Percentiles rank a stretch among this genome's conserved stretches.
These are phyloP conservation scores for Exophiala sp. DNA, from an alignment of 2,329 filamentous ascomycete genomes.

Conservation along the genomic window DNA sequence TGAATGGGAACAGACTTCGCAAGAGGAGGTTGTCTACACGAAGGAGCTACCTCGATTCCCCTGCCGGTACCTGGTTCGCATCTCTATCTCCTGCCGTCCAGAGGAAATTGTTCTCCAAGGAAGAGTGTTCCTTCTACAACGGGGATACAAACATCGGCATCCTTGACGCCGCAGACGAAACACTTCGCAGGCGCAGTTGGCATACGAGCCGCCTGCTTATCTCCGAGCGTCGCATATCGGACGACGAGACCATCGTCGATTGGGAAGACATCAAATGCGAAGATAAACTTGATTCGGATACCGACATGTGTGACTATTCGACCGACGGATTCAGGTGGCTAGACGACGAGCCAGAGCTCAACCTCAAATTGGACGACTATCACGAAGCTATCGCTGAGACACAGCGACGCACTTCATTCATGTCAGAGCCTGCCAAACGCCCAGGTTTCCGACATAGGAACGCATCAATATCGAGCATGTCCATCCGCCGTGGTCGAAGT, in stretches of 20 bases:
- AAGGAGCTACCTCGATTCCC: slow-evolving; percentile 7
- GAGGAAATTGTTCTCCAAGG: slow-evolving; percentile 64
- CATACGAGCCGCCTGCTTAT: slow-evolving; percentile 28
- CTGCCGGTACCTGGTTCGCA: slow-evolving; percentile 60
- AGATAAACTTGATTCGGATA: slow-evolving; percentile 29
- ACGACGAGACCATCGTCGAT: slow-evolving; percentile 22
- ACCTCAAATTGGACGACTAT: slow-evolving; percentile 69
- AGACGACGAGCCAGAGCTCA: slow-evolving; percentile 68
- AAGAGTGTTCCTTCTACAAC: slow-evolving; percentile 65
- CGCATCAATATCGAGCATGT: slow-evolving; percentile 66
- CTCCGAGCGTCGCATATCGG: slow-evolving; percentile 26
- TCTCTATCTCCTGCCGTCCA: slow-evolving; percentile 70
- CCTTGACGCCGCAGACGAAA: slow-evolving; percentile 58
- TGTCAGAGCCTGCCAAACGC: slow-evolving; percentile 27
- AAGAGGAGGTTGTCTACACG: slow-evolving; percentile 16
- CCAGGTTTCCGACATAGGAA: slow-evolving; percentile 65
- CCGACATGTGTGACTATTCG: slow-evolving; percentile 52
- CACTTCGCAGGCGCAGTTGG: slow-evolving; percentile 40
- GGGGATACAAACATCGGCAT: slow-evolving; percentile 53
- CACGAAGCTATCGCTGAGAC: slow-evolving; percentile 60
- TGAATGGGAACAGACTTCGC: slow-evolving; percentile 9
- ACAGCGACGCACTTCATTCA: slow-evolving; percentile 34
- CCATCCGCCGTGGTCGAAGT: slow-evolving; percentile 56
- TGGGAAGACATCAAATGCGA: slow-evolving; percentile 28
- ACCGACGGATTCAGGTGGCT: slow-evolving; percentile 70